Conservation (phyloP, 495 filamentous ascomycete genomes). For the Amorphotheca resinae region DNA sequence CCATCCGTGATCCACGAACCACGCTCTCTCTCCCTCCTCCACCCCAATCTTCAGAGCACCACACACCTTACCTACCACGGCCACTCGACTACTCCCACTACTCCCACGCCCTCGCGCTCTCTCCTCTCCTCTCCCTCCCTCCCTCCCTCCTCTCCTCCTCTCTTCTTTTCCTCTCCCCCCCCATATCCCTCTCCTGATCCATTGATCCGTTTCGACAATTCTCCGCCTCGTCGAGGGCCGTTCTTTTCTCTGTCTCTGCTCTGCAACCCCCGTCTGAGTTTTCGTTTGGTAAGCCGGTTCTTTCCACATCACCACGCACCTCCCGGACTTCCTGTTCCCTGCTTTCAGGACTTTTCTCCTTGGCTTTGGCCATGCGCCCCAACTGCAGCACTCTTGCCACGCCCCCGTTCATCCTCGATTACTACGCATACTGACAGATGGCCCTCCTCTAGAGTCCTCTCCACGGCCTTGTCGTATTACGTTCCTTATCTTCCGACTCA, state of each 20-base stretch:
- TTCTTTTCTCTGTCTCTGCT: conserved; percentile 14
- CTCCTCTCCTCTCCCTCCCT: conserved; percentile 4
- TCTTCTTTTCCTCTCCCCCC: conserved; percentile 9
- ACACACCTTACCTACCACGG: too few species aligned
- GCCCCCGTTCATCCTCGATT: background rate
- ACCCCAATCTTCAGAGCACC: background rate
- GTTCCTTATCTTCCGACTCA: conserved; percentile 17
- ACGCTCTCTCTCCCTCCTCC: background rate
- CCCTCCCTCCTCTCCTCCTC: background rate
- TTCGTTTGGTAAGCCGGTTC: conserved; percentile 15
- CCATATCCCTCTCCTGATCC: conserved; percentile 10
- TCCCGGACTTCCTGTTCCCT: background rate
- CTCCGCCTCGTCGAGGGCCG: conserved; percentile 7
- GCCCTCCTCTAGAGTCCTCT: conserved; percentile 6
- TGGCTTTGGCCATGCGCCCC: conserved; percentile 14
- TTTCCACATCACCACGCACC: background rate
- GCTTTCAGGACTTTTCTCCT: conserved; percentile 9
- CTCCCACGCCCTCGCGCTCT: conserved; percentile 6
- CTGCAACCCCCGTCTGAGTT: conserved; percentile 4
- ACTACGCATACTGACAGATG: background rate
- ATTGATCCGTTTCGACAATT: conserved; percentile 7
- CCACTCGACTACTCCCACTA: conserved; percentile 12
- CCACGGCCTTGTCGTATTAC: conserved; percentile 16
- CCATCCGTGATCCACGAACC: too few species aligned
- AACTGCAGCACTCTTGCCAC: conserved; percentile 7